Percentiles rank a stretch among this genome's conserved stretches.
Conservation (phyloP, 1,284 basidiomycete genomes). For the Pseudozyma hubeiensis region DNA sequence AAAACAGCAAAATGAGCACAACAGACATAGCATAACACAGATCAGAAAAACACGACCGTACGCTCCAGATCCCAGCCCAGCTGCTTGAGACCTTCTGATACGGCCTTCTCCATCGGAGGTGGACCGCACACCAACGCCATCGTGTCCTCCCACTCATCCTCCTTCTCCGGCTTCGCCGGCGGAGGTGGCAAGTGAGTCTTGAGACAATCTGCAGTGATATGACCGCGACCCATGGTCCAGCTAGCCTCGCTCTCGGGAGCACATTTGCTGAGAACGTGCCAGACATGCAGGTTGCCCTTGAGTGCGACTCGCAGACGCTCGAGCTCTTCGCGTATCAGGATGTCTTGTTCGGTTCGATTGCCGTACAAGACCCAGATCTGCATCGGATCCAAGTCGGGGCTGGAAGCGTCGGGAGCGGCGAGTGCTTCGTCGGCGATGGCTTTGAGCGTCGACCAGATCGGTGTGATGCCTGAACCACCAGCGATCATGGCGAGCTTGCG, state of each 20-base stretch:
- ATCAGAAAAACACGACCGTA: conserved; percentile 61
- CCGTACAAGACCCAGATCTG: conserved; percentile 74
- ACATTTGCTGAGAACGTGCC: conserved; percentile 71
- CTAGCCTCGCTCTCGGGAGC: conserved; percentile 55
- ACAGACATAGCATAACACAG: background rate
- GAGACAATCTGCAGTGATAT: conserved; percentile 71
- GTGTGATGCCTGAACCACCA: conserved; percentile 76
- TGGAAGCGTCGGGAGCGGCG: conserved; percentile 33
- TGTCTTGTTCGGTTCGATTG: conserved; percentile 72
- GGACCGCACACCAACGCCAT: conserved; percentile 75
- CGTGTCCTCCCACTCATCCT: conserved; percentile 59
- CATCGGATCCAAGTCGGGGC: conserved; percentile 35
- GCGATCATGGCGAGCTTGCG: conserved; percentile 75
- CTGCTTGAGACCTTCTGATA: conserved; percentile 41
- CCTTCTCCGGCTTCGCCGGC: conserved; percentile 21
- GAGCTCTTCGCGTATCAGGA: conserved; percentile 74
- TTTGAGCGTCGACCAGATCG: conserved; percentile 69
- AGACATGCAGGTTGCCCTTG: conserved; percentile 71
- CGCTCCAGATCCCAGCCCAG: conserved; percentile 61
- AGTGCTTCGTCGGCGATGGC: conserved; percentile 72
- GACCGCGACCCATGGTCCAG: conserved; percentile 72
- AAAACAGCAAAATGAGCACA: background rate
- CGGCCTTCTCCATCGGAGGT: conserved; percentile 69
- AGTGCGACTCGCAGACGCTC: conserved; percentile 70
- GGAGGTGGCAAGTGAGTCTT: conserved; percentile 68